Conservation (phyloP, 2,329 filamentous ascomycete species). For the Colletotrichum lini region DNA sequence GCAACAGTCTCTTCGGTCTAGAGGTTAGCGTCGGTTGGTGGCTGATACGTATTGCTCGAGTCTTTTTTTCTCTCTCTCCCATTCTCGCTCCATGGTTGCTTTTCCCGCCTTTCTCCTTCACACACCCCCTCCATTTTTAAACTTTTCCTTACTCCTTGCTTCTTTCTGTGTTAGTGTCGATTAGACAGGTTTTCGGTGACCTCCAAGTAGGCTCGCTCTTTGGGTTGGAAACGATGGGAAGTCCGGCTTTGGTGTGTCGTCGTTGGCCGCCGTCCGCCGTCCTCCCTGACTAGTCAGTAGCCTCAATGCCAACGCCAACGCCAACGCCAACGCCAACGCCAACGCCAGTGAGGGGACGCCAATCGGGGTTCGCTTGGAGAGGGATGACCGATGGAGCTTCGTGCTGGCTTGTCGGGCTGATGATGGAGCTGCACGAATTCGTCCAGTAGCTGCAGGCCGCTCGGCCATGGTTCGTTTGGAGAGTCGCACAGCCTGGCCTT, state of each 20-base stretch:
- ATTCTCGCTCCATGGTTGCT: constrained; percentile 15
- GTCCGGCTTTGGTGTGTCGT: constrained; percentile 1
- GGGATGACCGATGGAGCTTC: constrained; percentile 11
- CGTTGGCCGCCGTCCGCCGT: not conserved
- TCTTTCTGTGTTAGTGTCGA: constrained; percentile 20
- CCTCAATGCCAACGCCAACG: not conserved
- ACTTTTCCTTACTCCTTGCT: constrained; percentile 17
- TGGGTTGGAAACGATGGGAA: constrained; percentile 2
- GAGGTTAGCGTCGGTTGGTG: constrained; percentile 16
- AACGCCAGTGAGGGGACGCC: constrained; percentile 1
- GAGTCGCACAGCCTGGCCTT: not conserved
- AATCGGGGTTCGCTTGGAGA: constrained; percentile 11
- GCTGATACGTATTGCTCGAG: constrained; percentile 22
- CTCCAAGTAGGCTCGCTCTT: not conserved
- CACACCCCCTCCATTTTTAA: constrained; percentile 16
- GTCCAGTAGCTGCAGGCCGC: constrained; percentile 36
- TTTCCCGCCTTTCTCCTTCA: not conserved
- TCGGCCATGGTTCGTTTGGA: constrained; percentile 39
- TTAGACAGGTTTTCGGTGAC: constrained; percentile 19
- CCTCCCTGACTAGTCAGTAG: constrained; percentile 1
- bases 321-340: not conserved
- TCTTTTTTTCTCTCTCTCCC: no score
- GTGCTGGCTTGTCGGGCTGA: constrained; percentile 26
- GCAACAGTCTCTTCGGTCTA: not conserved
- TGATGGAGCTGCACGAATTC: constrained; percentile 34